Conservation (phyloP, 352 stramenopile genomes). For the Nothophytophthora sp. region DNA sequence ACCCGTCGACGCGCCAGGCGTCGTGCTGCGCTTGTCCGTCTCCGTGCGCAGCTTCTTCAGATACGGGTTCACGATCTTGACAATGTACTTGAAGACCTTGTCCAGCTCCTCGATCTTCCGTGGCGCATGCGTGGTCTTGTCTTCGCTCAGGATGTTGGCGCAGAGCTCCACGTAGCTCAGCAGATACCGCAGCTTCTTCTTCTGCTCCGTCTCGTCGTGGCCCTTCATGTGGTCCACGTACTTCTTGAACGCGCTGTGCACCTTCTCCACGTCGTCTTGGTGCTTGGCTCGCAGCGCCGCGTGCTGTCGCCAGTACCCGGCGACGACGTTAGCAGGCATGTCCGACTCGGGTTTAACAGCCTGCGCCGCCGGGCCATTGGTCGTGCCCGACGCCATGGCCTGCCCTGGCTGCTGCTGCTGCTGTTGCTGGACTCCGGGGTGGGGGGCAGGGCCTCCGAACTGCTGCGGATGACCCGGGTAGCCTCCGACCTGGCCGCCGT, state of each 20-base stretch:
- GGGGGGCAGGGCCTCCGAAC: conserved; percentile 20
- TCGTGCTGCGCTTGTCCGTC: conserved; percentile 70
- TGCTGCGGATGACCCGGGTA: conserved; percentile 51
- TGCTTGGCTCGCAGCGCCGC: conserved; percentile 76
- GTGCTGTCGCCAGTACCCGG: conserved; percentile 83
- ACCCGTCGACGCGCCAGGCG: conserved; percentile 10
- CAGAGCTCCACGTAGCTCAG: conserved; percentile 86
- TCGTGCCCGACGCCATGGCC: conserved; percentile 9
- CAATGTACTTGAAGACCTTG: conserved; percentile 91
- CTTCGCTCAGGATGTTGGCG: conserved; percentile 73
- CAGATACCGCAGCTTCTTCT: conserved; percentile 86
- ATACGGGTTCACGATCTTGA: conserved; percentile 88
- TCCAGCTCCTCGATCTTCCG: conserved; percentile 83
- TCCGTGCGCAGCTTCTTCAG: conserved; percentile 86
- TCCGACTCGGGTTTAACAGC: conserved; percentile 26
- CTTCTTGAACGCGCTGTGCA: conserved; percentile 88
- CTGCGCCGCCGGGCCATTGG: not conserved
- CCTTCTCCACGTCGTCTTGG: conserved; percentile 80
- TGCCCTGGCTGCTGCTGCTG: conserved; percentile 16
- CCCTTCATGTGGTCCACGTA: conserved; percentile 90
- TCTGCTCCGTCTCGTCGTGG: conserved; percentile 86
- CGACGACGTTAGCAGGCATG: conserved; percentile 39
- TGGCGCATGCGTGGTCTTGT: conserved; percentile 67
- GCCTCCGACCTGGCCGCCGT: conserved; percentile 26
- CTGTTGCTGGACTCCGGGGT: conserved; percentile 25